A percentile compares a stretch with the other conserved stretches of the same genome.
These are phyloP conservation scores for Hondaea fermentalgiana DNA, from an alignment of 108 stramenopile genomes.

Conservation along the genomic window DNA sequence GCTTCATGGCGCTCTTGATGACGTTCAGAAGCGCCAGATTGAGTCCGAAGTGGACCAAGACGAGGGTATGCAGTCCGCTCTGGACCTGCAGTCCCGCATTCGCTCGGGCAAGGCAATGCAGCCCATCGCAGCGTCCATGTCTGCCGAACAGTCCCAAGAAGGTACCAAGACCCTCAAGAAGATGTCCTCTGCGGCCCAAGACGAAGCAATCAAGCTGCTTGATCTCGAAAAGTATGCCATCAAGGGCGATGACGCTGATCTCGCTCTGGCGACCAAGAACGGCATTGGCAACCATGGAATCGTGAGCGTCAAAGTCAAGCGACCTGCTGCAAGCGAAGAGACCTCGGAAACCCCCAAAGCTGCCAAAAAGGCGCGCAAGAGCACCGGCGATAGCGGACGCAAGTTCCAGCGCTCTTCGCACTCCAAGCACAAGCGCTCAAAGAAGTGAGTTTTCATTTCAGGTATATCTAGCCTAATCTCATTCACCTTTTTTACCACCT, in stretches of 20 bases:
- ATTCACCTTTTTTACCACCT: too few species aligned
- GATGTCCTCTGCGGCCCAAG: background rate
- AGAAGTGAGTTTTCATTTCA: background rate
- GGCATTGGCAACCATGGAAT: background rate
- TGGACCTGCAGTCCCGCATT: background rate
- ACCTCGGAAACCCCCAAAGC: background rate
- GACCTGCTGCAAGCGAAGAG: background rate
- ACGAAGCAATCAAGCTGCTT: background rate
- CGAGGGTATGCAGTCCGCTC: background rate
- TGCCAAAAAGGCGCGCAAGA: constrained; percentile 8
- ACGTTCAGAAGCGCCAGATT: constrained; percentile 65
- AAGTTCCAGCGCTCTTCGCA: background rate
- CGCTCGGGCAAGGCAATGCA: background rate
- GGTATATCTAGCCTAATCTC: too few species aligned
- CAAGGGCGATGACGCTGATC: background rate
- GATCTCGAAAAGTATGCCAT: background rate
- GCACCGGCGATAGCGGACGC: background rate
- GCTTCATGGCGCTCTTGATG: constrained; percentile 61
- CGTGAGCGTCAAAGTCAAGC: background rate
- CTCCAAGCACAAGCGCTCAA: background rate
- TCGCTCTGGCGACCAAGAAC: background rate
- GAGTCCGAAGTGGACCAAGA: constrained; percentile 37
- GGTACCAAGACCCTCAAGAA: background rate
- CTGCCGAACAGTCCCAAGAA: background rate
- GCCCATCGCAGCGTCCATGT: background rate